Conservation (phyloP, 2,329 filamentous ascomycete species). For the Neofusicoccum kwambonambiense region DNA sequence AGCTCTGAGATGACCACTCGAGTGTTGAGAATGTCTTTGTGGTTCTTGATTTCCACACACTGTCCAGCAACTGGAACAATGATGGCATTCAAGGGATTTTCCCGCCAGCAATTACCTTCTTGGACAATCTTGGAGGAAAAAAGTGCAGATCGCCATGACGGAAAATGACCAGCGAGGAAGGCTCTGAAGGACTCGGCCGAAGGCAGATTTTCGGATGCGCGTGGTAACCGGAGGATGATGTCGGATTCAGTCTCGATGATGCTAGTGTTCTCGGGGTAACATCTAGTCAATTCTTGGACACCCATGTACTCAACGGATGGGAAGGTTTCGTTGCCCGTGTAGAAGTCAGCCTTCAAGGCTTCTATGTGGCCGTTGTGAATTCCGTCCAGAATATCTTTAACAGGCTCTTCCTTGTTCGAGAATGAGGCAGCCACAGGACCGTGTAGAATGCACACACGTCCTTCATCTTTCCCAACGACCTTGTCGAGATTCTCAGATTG, state of each 20-base stretch:
- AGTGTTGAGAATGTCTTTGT: background rate
- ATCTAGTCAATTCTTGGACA: constrained; percentile 3
- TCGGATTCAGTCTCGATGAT: background rate
- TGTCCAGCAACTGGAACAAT: background rate
- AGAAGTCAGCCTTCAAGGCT: constrained; percentile 19
- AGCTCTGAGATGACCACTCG: background rate
- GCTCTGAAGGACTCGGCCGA: background rate
- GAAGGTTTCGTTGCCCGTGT: constrained; percentile 12
- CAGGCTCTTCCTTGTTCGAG: constrained; percentile 25
- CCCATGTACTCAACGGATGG: constrained; percentile 23
- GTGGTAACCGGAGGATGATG: background rate
- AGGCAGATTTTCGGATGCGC: background rate
- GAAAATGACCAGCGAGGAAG: background rate
- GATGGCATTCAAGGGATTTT: background rate
- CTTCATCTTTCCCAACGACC: constrained; percentile 35
- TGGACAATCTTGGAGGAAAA: background rate
- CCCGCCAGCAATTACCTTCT: background rate
- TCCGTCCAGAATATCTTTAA: constrained; percentile 21
- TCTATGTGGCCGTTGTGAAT: constrained; percentile 23
- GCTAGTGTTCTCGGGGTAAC: background rate
- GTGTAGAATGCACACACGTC: constrained; percentile 37
- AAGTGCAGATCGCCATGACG: background rate
- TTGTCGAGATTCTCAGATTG: constrained; percentile 40
- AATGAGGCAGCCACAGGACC: constrained; percentile 36
- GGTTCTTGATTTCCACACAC: background rate